Conservation (phyloP, 2,329 filamentous ascomycete genomes). For the Scedosporium apiospermum region DNA sequence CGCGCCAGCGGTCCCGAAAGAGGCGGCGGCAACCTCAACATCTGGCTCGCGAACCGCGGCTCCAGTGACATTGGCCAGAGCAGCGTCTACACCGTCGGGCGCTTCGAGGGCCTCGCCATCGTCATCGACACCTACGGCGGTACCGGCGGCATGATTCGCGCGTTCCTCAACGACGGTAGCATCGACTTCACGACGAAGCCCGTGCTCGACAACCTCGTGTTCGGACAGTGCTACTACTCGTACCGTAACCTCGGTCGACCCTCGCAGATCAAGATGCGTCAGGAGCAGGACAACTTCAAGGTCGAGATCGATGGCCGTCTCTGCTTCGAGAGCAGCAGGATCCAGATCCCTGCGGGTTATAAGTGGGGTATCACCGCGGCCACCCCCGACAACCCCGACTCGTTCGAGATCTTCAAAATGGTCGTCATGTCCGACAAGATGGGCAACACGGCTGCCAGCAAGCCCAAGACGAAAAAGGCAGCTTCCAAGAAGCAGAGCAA, state of each 20-base stretch:
- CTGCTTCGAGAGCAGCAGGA: constrained; percentile 78
- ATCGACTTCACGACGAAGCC: constrained; percentile 69
- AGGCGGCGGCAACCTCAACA: constrained; percentile 79
- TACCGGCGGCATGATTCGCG: constrained; percentile 69
- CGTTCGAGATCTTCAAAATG: constrained; percentile 87
- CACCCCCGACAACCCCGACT: constrained; percentile 85
- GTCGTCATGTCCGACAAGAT: constrained; percentile 52
- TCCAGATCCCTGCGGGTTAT: constrained; percentile 72
- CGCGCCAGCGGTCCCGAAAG: constrained; percentile 77
- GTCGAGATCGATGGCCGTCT: constrained; percentile 70
- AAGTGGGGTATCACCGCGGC: constrained; percentile 80
- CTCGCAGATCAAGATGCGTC: constrained; percentile 65
- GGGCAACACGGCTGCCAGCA: constrained; percentile 10
- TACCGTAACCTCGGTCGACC: constrained; percentile 89
- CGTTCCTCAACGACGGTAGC: constrained; percentile 86
- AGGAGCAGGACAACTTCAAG: constrained; percentile 55
- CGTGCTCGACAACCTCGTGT: constrained; percentile 75
- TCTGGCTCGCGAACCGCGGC: constrained; percentile 78
- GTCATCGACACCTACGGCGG: constrained; percentile 79
- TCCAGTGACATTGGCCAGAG: constrained; percentile 54
- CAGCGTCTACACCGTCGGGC: constrained; percentile 75
- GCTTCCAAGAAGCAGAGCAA: constrained; percentile 18
- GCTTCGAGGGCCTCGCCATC: constrained; percentile 84
- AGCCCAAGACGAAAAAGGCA: constrained; percentile 14
- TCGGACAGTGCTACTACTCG: constrained; percentile 82